Base-by-base conservation (phyloP, 23 red algal genomes). In the Chondrus crispus region DNA sequence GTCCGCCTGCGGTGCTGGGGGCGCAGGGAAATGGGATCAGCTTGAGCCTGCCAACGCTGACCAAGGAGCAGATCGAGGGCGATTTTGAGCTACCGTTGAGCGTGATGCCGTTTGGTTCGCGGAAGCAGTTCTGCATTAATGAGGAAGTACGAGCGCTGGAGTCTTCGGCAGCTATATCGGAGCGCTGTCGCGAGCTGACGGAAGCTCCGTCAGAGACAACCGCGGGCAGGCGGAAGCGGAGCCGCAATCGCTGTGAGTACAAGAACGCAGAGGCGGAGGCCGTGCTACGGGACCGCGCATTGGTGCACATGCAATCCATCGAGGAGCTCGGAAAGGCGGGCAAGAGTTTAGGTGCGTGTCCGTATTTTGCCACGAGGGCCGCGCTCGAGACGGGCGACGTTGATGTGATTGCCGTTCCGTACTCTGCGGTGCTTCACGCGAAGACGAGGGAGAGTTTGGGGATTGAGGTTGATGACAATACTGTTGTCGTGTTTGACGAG, bases 401-500 rank as follows among this genome's bases (percentile, higher is more conserved):
- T 14, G 92, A 96, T 46, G 85, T 99, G 2, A 82, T 99, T 66
- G 81, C 84, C n/a, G 78, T 91, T 19, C 97, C 97, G 37, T 99
- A 99, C 51, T 82, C 91, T 33, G 92, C 95, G 13, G 38, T 99
- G 24, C 55, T 99, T 22, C 97, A 99, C 82, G 68, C 62, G 30
- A 76, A 47, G 46, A 99, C 97, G 46, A 75, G 97, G 16, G 47
- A 46, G 22, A 91, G 94, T 76, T 46, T 96, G 18, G 91, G 91
- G 81, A 52, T 99, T 22, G 43, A 30, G 2, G 57, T 99, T 64
- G 53, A 81, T 55, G 62, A 77, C 9, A 42, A 83, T 39, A 91
- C 80, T 36, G 85, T 96, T 6, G 97, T 99, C 0, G 68, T 99
- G 39, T 94, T 99, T 62, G 97, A 99, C 50, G 97, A 99, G 75